Evolutionary conservation across 306 rosid genomes (phyloP).

Genomic region (Lathyrus tuberosus): DNA sequence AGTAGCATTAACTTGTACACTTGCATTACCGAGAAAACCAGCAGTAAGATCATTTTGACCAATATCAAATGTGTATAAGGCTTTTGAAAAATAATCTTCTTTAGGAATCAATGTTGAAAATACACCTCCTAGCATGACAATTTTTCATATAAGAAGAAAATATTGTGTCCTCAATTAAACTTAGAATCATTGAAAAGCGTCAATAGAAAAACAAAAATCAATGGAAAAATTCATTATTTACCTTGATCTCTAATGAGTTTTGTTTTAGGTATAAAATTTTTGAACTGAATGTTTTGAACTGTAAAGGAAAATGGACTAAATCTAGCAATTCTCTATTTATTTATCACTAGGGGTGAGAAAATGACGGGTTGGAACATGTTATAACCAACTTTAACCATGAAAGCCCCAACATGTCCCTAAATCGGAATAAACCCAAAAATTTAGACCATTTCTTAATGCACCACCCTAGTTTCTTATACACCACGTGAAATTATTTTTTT

Average conservation of each 20-base stretch:
- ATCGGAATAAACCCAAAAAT: too few species aligned
- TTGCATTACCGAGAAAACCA: constrained; percentile 17
- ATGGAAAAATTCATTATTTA: not conserved
- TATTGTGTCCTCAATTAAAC: too few species aligned
- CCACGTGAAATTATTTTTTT: too few species aligned
- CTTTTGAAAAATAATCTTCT: constrained; percentile 38
- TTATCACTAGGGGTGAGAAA: too few species aligned
- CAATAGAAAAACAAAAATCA: too few species aligned
- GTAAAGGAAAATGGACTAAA: constrained; percentile 53
- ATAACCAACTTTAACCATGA: too few species aligned
- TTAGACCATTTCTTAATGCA: too few species aligned
- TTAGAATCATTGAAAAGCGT: not conserved
- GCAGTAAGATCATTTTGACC: constrained; percentile 52
- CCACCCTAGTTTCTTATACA: too few species aligned
- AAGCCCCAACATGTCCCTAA: too few species aligned
- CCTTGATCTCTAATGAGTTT: constrained; percentile 38
- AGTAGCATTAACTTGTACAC: constrained; percentile 46
- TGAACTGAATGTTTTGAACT: constrained; percentile 46
- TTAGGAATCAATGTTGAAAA: constrained; percentile 39
- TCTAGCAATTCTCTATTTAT: too few species aligned
- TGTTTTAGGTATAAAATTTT: constrained; percentile 34
- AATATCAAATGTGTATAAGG: constrained; percentile 59
- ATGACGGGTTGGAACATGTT: too few species aligned
- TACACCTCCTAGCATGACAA: constrained; percentile 6
- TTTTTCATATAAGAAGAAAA: too few species aligned